Evolutionary conservation across 202 grass and related monocot species (phyloP), one percentile per base, ranked within the genome.

Genomic region (Schoenoplectus tabernaemontani): DNA sequence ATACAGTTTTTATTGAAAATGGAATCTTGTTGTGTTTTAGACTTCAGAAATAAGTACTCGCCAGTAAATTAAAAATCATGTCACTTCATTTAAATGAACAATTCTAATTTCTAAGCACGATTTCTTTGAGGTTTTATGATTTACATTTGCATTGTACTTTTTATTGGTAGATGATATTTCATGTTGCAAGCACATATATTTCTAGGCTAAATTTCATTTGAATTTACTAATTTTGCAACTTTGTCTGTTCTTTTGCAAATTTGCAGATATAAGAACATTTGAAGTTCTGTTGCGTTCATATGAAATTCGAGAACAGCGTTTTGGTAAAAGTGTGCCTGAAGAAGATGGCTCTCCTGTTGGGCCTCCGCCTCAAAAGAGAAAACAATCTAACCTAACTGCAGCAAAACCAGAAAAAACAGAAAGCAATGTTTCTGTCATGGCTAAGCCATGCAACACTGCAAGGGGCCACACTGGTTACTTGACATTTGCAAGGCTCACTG

Each of bases 401-500:
- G 41, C 65, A 72, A 87, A 76, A 9, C n/a, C 75, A 1, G 84
- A 47, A 16, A 71, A n/a, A 53, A 28, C 9, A 37, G 78, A 85
- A 17, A 76, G 54, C 19, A 89, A 6, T 57, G 19, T 85, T 16
- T 84, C 51, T 44, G 43, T 98, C 80, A 83, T 87, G 85, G 91
- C 76, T 82, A 94, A 87, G 73, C 95, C 91, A 9, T 87, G 83
- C 59, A 84, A 84, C 66, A 87, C 43, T 33, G 64, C 88, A 30
- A 94, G 63, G 75, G 95, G 91, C 24, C 95, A 98, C 85, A 95
- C 91, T 39, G 91, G 95, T 33, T 98, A 92, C 77, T 76, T 98
- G 57, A 92, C 95, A 53, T 95, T 95, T 62, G 91, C 88, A 23
- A 95, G 95, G 71, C 88, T 81, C 44, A 24, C 78, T 23, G 82